Evolutionary conservation across 2,329 filamentous ascomycete species (phyloP).

Genomic region (Sphaceloma murrayae): DNA sequence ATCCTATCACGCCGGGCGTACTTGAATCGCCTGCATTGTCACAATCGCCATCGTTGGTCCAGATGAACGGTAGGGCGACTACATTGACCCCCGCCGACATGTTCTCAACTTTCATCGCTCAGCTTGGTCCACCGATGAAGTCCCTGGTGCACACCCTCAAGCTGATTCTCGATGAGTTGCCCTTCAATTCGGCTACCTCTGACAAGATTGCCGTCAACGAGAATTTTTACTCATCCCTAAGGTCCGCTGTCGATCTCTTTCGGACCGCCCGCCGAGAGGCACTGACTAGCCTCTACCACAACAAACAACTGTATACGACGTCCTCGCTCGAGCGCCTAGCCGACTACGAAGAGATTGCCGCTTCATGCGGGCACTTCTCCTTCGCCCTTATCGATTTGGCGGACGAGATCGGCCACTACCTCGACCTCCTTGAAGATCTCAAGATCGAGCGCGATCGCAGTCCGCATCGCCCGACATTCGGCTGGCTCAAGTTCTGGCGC

Average conservation of each 20-base stretch:
- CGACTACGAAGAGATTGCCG: conserved; percentile 92
- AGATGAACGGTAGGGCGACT: conserved; percentile 10
- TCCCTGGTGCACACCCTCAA: conserved; percentile 86
- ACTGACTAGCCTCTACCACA: conserved; percentile 68
- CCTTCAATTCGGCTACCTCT: conserved; percentile 59
- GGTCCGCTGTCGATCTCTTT: conserved; percentile 72
- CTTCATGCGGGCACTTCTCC: conserved; percentile 94
- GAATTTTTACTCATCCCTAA: conserved; percentile 69
- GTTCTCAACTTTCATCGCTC: conserved; percentile 79
- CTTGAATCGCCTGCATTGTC: conserved; percentile 5
- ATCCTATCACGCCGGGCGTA: background rate
- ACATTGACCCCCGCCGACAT: conserved; percentile 58
- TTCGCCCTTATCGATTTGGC: conserved; percentile 86
- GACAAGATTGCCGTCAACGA: conserved; percentile 66
- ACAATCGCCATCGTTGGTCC: background rate
- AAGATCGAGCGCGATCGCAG: conserved; percentile 57
- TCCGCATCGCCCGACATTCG: conserved; percentile 58
- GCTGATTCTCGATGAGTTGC: conserved; percentile 77
- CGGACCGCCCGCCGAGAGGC: conserved; percentile 65
- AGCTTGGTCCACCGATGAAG: conserved; percentile 90
- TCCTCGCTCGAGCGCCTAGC: conserved; percentile 69
- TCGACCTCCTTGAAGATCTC: conserved; percentile 77
- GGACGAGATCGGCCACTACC: conserved; percentile 73
- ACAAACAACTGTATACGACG: conserved; percentile 60
- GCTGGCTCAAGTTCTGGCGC: conserved; percentile 80